Percentiles rank a stretch among this genome's conserved stretches.
phyloP scores from a whole-genome alignment of 2,329 filamentous ascomycete genomes.

The Diaporthe sp. region DNA sequence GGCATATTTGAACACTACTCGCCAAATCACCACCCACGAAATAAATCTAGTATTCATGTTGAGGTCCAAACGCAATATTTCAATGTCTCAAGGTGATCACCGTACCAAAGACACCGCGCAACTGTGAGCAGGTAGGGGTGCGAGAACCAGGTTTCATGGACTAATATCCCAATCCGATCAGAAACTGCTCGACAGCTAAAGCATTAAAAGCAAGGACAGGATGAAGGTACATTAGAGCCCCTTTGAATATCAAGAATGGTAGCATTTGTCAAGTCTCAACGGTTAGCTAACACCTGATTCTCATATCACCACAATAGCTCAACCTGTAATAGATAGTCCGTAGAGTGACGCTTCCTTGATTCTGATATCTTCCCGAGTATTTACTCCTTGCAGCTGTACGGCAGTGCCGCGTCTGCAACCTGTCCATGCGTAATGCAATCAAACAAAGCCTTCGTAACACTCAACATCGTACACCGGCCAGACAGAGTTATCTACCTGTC shows the following conservation, averaged over 20 bases:
- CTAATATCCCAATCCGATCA: too few species aligned
- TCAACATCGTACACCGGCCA: constrained; percentile 18
- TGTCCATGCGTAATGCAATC: background rate
- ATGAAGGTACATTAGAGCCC: background rate
- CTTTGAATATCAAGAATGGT: background rate
- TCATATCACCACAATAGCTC: background rate
- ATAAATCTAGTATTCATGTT: too few species aligned
- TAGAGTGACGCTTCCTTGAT: background rate
- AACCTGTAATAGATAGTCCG: background rate
- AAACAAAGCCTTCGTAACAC: background rate
- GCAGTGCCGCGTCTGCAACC: background rate
- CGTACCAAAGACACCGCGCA: background rate
- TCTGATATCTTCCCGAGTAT: background rate
- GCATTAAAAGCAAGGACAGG: background rate
- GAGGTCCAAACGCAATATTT: too few species aligned
- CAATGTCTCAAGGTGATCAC: background rate
- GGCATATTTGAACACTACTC: background rate
- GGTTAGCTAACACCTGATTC: too few species aligned
- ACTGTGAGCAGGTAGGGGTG: background rate
- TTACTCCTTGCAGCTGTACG: background rate
- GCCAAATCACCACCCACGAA: too few species aligned
- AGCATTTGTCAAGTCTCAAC: background rate
- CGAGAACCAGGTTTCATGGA: background rate
- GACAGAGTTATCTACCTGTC: background rate
- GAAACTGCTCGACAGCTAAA: background rate